A percentile compares a stretch with the other conserved stretches of the same genome.
These are phyloP conservation scores for Purpureocillium takamizusanense DNA, from an alignment of 2,329 filamentous ascomycete species.

Conservation along the genomic window DNA sequence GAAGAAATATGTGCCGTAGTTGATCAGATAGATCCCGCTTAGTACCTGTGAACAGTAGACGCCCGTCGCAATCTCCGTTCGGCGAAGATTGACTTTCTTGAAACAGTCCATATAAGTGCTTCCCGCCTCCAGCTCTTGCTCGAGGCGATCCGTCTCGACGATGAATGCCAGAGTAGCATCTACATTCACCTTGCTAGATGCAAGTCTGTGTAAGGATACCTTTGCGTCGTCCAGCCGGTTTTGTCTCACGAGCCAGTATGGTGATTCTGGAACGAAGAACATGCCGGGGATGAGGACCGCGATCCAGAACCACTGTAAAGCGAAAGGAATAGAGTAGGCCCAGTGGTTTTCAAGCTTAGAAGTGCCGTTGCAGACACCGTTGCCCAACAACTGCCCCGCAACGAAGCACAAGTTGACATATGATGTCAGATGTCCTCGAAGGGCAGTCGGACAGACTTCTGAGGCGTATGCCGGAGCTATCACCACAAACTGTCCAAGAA, in stretches of 20 bases:
- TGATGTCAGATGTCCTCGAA: conserved; percentile 31
- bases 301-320: conserved; percentile 27
- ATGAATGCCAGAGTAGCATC: conserved; percentile 53
- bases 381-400: conserved; percentile 26
- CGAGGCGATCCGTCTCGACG: conserved; percentile 41
- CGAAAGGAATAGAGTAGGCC: conserved; percentile 44
- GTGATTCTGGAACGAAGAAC: conserved; percentile 21
- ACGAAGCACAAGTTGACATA: conserved; percentile 34
- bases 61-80: conserved; percentile 36
- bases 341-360: conserved; percentile 33
- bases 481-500: conserved; percentile 33
- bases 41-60: conserved; percentile 31
- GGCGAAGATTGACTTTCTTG: conserved; percentile 32
- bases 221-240: conserved; percentile 17
- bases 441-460: conserved; percentile 30
- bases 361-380: conserved; percentile 9
- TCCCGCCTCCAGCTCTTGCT: conserved; percentile 27
- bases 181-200: conserved; percentile 35
- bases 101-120: conserved; percentile 37
- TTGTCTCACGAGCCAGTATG: conserved; percentile 21
- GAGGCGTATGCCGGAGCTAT: conserved; percentile 33
- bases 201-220: conserved; percentile 16
- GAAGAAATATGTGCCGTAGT: conserved; percentile 38
- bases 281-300: conserved; percentile 17
- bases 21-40: conserved; percentile 27